A percentile compares a stretch with the other conserved stretches of the same genome.
These are phyloP conservation scores for Cladosporium sphaerospermum DNA, from an alignment of 2,329 filamentous ascomycete genomes.

Conservation along the genomic window DNA sequence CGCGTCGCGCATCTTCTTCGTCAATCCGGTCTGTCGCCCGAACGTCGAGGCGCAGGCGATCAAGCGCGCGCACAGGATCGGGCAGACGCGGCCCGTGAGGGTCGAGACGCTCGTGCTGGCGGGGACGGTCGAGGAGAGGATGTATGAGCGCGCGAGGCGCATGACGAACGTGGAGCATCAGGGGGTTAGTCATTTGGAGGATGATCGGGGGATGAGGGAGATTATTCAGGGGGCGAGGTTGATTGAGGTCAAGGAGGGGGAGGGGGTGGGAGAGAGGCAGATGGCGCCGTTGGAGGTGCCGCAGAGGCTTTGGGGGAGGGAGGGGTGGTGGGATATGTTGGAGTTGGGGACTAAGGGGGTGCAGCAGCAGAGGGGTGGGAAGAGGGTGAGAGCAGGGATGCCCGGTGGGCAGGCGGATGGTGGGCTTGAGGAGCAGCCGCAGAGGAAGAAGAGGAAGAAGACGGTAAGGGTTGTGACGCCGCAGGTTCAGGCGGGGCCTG, in stretches of 20 bases:
- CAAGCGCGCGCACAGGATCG: slow-evolving; percentile 81
- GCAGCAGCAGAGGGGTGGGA: background rate
- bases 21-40: slow-evolving; percentile 80
- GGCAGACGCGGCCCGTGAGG: slow-evolving; percentile 68
- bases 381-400: background rate
- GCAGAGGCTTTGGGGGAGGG: slow-evolving; percentile 41
- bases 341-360: background rate
- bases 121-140: slow-evolving; percentile 77
- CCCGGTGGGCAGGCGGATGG: background rate
- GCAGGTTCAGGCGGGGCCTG: background rate
- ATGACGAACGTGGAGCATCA: slow-evolving; percentile 62
- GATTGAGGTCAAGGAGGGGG: slow-evolving; percentile 35
- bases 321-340: slow-evolving; percentile 19
- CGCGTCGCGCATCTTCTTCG: slow-evolving; percentile 81
- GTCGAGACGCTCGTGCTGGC: slow-evolving; percentile 81
- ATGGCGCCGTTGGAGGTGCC: slow-evolving; percentile 37
- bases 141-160: slow-evolving; percentile 63
- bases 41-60: slow-evolving; percentile 84
- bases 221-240: slow-evolving; percentile 54
- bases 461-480: background rate
- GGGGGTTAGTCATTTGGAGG: slow-evolving; percentile 52
- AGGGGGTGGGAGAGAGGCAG: slow-evolving; percentile 28
- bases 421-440: too few relatives aligned
- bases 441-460: slow-evolving; percentile 6
- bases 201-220: slow-evolving; percentile 51